phyloP scores from a whole-genome alignment of 306 rosid species.

The Casuarina glauca region DNA sequence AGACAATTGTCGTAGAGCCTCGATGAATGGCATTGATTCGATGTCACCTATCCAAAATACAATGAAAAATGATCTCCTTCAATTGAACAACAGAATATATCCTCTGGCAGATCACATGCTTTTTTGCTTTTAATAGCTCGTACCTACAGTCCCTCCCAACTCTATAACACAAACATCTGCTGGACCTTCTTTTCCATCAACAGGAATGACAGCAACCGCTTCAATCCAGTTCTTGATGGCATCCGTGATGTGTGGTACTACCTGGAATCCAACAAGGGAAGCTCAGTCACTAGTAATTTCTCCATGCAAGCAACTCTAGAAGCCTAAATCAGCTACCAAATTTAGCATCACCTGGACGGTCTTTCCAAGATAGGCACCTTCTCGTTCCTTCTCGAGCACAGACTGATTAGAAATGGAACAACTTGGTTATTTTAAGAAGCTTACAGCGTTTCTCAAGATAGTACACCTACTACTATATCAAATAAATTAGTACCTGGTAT shows the following conservation, averaged over 20 bases:
- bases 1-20: conserved; percentile 87
- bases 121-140: conserved; percentile 15
- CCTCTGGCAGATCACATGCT: conserved; percentile 21
- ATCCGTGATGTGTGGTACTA: conserved; percentile 96
- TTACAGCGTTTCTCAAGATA: not conserved
- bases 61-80: not conserved
- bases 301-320: not conserved
- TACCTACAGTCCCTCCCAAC: conserved; percentile 98
- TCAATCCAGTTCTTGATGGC: conserved; percentile 83
- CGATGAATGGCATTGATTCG: conserved; percentile 98
- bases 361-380: conserved; percentile 94
- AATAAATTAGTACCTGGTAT: conserved; percentile 63
- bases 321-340: conserved; percentile 14
- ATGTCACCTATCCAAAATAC: conserved; percentile 72
- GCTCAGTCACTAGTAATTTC: conserved; percentile 18
- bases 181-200: conserved; percentile 81
- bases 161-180: conserved; percentile 99
- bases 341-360: conserved; percentile 82
- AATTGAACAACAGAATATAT: conserved; percentile 5
- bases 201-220: conserved; percentile 79
- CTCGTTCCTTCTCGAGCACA: conserved; percentile 93
- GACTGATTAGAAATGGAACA: conserved; percentile 48
- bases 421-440: conserved; percentile 15
- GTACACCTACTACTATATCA: not conserved
- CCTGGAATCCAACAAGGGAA: conserved; percentile 48